These are phyloP conservation scores for Hortaea sp. DNA, from an alignment of 2,329 filamentous ascomycete genomes.

Conservation along the genomic window DNA sequence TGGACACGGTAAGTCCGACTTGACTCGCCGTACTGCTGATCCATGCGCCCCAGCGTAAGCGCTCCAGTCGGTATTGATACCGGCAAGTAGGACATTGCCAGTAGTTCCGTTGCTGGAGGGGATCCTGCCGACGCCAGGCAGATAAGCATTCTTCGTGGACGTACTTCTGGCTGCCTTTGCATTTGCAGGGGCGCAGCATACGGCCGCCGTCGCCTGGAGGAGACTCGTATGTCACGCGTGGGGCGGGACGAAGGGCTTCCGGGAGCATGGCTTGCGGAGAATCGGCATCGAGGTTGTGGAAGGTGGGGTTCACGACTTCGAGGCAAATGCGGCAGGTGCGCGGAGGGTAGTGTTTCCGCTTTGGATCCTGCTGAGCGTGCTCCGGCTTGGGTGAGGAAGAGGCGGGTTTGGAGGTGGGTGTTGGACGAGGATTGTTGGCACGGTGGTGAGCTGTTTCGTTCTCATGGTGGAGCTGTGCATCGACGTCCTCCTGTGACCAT, in stretches of 20 bases:
- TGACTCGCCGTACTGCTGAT: conserved; percentile 50
- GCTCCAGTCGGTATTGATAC: conserved; percentile 69
- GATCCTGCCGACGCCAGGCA: conserved; percentile 68
- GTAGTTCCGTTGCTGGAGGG: conserved; percentile 58
- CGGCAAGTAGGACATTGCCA: conserved; percentile 83
- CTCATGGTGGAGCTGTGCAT: conserved; percentile 8
- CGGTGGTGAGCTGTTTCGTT: not conserved
- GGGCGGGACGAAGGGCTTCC: conserved; percentile 45
- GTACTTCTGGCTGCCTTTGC: conserved; percentile 86
- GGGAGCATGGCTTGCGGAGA: conserved; percentile 40
- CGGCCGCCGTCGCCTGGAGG: conserved; percentile 56
- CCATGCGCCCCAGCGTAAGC: conserved; percentile 64
- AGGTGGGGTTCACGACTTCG: conserved; percentile 57
- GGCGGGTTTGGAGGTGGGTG: not conserved
- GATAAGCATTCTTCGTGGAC: conserved; percentile 87
- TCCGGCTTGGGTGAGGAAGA: conserved; percentile 4
- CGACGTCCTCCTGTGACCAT: conserved; percentile 14
- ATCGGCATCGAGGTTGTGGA: conserved; percentile 31
- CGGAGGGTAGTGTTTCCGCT: conserved; percentile 44
- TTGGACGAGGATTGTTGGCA: not conserved
- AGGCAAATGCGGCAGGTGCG: conserved; percentile 85
- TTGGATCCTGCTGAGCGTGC: not conserved
- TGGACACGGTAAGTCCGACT: conserved; percentile 57
- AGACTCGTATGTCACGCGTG: conserved; percentile 60
- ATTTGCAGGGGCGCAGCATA: conserved; percentile 81